Percentiles rank a stretch among this genome's conserved stretches.
These are phyloP conservation scores for Candida vaughaniae DNA, from an alignment of 805 yeast genomes.

Conservation along the genomic window DNA sequence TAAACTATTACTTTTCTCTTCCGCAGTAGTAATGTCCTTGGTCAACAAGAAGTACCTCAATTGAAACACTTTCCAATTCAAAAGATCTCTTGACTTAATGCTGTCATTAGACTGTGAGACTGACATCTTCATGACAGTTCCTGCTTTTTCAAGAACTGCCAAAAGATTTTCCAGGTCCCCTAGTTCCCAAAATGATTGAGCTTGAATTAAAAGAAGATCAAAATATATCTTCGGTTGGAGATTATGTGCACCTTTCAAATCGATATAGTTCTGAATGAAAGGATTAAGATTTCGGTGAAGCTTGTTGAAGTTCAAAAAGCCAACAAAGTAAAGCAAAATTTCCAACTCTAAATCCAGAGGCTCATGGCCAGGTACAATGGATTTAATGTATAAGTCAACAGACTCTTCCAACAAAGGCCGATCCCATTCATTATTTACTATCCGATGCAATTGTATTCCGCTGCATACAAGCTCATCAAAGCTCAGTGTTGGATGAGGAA, in stretches of 20 bases:
- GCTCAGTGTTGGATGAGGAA: neutral
- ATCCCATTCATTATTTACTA: constrained; percentile 22
- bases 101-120: neutral
- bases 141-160: neutral
- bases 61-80: constrained; percentile 29
- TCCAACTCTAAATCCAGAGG: constrained; percentile 24
- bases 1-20: constrained; percentile 22
- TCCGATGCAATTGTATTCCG: constrained; percentile 23
- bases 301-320: constrained; percentile 26
- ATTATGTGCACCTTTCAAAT: neutral
- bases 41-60: constrained; percentile 24
- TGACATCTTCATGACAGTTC: constrained; percentile 2
- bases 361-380: constrained; percentile 5
- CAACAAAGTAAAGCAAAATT: constrained; percentile 21
- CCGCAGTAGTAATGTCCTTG: constrained; percentile 19
- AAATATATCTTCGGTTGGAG: neutral
- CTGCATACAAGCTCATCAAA: constrained; percentile 13
- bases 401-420: constrained; percentile 10
- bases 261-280: neutral
- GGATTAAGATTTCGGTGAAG: constrained; percentile 1
- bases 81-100: constrained; percentile 10
- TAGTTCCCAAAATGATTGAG: neutral
- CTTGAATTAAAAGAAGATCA: neutral
- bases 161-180: neutral
- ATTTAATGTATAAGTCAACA: constrained; percentile 15